Evolutionary conservation across 805 yeast genomes (phyloP), one percentile per base, ranked within the genome.

Genomic region (Zygotorulaspora florentina): DNA sequence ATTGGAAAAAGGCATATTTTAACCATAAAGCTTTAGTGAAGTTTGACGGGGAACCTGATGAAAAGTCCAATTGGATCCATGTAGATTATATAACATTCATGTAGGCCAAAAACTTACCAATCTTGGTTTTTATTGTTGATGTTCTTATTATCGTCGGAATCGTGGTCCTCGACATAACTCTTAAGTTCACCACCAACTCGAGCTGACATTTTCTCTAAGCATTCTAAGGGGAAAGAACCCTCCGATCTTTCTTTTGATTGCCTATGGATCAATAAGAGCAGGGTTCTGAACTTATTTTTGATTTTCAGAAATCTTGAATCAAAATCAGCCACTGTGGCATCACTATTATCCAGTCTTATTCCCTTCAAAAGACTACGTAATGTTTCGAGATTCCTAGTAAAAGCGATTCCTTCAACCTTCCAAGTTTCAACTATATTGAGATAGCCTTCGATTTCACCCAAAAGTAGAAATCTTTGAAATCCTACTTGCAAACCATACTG

Each of bases 401-500:
- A 48, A 6, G 45, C 40, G 25, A 41, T 46, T 5, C 44, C 43
- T 2, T 51, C 52, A 2, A 51, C 42, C 2, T 50, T 27, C 8
- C 45, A 53, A 1, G 46, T 25, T 65, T 71, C 64, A 72, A 81
- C 66, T 7, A 65, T 59, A 12, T 66, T 64, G 16, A 76, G 59
- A 34, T 82, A 56, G 13, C 85, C 81, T 45, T 72, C 61, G 33
- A 84, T 71, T 45, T 85, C 81, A 0, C 97, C 97, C 1, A 89
- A 60, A 0, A 86, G 59, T 2, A 87, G 53, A 55, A 77, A 83
- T 47, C 86, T 66, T 62, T 85, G 93, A 56, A 80, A 84, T 0
- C 87, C 88, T 0, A 85, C 81, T 59, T 85, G 93, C 35, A 81
- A 73, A 0, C 98, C 98, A 53, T 80, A 82, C 58, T 87, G 88